A percentile compares a stretch with the other conserved stretches of the same genome.
These are phyloP conservation scores for Biscutella laevigata DNA, from an alignment of 441 rosid species.

Conservation along the genomic window DNA sequence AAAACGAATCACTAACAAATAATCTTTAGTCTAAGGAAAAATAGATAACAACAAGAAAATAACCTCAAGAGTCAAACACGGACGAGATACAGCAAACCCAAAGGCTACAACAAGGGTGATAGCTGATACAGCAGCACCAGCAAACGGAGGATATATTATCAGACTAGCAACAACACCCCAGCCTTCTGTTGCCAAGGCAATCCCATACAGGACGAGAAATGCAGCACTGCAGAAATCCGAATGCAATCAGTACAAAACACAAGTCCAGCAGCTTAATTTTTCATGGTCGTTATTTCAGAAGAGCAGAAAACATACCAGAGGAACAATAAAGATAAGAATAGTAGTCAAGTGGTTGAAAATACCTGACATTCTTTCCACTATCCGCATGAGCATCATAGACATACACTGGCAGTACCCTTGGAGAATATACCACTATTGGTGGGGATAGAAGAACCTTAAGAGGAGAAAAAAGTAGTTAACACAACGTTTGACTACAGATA, in stretches of 20 bases:
- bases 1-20: background rate
- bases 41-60: conserved; percentile 15
- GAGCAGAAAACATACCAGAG: conserved; percentile 11
- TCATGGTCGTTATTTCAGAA: conserved; percentile 4
- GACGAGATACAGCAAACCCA: conserved; percentile 99
- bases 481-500: conserved; percentile 16
- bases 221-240: conserved; percentile 56
- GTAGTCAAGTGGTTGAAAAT: conserved; percentile 27
- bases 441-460: conserved; percentile 99
- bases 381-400: conserved; percentile 99
- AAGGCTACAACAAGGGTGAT: conserved; percentile 96
- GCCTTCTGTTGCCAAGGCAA: conserved; percentile 98
- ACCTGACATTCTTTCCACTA: conserved; percentile 99
- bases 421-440: conserved; percentile 98
- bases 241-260: conserved; percentile 5
- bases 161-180: conserved; percentile 99
- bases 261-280: conserved; percentile 10
- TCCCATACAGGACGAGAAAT: conserved; percentile 95
- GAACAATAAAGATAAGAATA: conserved; percentile 3
- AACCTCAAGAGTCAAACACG: conserved; percentile 94
- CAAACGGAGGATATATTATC: conserved; percentile 95
- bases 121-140: conserved; percentile 99
- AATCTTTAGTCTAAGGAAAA: background rate
- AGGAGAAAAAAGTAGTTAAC: background rate
- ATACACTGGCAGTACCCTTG: conserved; percentile 96